Evolutionary conservation across 129 eudicot genomes (phyloP).

Genomic region (Chrysanthemum seticuspe): DNA sequence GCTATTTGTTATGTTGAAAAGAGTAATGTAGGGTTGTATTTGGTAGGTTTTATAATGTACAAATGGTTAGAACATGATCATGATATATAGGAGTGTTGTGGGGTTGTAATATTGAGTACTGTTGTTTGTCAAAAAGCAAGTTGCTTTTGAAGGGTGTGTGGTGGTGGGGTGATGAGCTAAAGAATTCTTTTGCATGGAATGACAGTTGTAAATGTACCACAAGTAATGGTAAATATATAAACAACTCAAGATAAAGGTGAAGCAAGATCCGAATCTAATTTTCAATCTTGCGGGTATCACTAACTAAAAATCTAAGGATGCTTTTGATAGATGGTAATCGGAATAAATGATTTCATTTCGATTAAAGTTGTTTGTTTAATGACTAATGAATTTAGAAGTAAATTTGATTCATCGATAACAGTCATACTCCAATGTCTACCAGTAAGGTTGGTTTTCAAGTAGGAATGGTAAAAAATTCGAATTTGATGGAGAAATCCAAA

Average conservation of each 20-base stretch:
- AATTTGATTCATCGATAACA: too few species aligned
- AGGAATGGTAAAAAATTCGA: too few species aligned
- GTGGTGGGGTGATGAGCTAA: constrained; percentile 26
- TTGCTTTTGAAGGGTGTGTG: constrained; percentile 32
- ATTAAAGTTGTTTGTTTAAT: too few species aligned
- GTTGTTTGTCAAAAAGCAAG: constrained; percentile 32
- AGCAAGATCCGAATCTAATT: not conserved
- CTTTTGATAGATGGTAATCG: too few species aligned
- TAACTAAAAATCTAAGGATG: too few species aligned
- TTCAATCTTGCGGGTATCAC: too few species aligned
- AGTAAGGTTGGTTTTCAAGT: too few species aligned
- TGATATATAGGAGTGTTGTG: constrained; percentile 31
- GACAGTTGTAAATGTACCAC: constrained; percentile 35
- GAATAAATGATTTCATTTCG: too few species aligned
- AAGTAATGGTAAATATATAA: not conserved
- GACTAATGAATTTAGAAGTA: too few species aligned
- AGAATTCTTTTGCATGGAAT: constrained; percentile 32
- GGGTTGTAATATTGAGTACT: constrained; percentile 33
- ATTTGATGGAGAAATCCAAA: too few species aligned
- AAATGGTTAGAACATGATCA: constrained; percentile 12
- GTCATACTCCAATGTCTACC: too few species aligned
- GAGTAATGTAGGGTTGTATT: constrained; percentile 24
- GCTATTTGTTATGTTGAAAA: constrained; percentile 30
- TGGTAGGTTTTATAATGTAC: constrained; percentile 22
- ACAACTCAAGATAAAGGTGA: not conserved